Conservation (phyloP, 225 moss, liverwort and hornwort genomes). For the Straminergon stramineum region DNA sequence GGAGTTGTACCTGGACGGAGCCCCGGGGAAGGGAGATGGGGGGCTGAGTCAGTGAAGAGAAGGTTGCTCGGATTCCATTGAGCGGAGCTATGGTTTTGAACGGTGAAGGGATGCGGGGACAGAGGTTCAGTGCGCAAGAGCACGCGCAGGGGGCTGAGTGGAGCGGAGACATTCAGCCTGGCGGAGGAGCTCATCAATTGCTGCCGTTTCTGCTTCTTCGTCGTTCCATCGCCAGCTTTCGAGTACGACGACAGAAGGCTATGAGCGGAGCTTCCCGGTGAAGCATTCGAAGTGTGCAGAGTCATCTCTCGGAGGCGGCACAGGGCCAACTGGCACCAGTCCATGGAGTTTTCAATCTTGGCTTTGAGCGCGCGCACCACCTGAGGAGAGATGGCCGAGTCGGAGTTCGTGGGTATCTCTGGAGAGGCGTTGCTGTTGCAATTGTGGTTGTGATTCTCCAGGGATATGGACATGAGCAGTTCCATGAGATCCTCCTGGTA, state of each 20-base stretch:
- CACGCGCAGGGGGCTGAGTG: slow-evolving; percentile 16
- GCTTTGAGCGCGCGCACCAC: slow-evolving; percentile 6
- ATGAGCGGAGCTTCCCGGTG: background rate
- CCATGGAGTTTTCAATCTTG: slow-evolving; percentile 28
- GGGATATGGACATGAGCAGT: slow-evolving; percentile 9
- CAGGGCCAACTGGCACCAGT: slow-evolving; percentile 34
- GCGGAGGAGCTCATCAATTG: slow-evolving; percentile 3
- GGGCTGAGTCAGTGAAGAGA: background rate
- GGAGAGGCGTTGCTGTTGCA: background rate
- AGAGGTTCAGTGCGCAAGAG: slow-evolving; percentile 6
- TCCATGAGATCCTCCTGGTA: slow-evolving; percentile 25
- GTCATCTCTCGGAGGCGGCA: slow-evolving; percentile 22
- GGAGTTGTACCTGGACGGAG: slow-evolving; percentile 1
- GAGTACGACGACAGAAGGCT: background rate
- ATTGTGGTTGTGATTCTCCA: background rate
- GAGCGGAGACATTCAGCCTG: background rate
- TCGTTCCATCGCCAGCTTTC: background rate
- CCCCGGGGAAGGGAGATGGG: background rate
- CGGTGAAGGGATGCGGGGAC: background rate
- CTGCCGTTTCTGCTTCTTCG: background rate
- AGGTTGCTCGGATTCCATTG: slow-evolving; percentile 5
- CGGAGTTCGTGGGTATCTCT: background rate
- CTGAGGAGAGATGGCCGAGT: slow-evolving; percentile 8
- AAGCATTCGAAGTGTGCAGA: background rate
- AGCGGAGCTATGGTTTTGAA: background rate